Base-by-base conservation (phyloP, 1,139 yeast genomes). In the Saccharomycopsis phalli region DNA sequence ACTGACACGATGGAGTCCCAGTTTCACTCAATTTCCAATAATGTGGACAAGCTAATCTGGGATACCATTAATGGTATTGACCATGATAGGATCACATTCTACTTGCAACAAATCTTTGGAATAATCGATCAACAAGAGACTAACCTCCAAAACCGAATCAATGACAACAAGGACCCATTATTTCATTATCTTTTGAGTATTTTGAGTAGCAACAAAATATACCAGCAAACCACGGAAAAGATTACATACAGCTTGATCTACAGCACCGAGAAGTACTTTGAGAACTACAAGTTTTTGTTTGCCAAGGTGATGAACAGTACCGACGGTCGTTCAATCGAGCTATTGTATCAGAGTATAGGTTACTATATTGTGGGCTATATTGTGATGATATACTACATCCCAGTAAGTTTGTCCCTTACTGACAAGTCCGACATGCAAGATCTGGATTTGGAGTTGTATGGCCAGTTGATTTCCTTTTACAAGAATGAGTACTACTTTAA, bases 401-500 rank as follows among this genome's bases (percentile, higher is more conserved):
- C 47, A 3, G 28, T 25, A 7, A 35, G 41, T 14, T 27, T 42
- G 11, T 33, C 38, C 6, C 30, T 34, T 10, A 34, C 20, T n/a
- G 29, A 36, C 14, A 36, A 31, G 10, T 18, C 37, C 18, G 28
- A 31, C 18, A 34, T 34, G 19, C 34, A 27, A n/a, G 47, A 44
- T n/a, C 17, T 22, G 3, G 45, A 42, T 29, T 20, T 38, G 37
- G 45, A 41, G 20, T 23, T 38, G 4, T 44, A 38, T 21, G 40
- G 44, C 4, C 38, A 29, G 19, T 28, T 44, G n/a, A 31, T 44
- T 4, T 14, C 29, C 5, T 36, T 36, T 13, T 44, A 38, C 23
- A 44, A 44, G 25, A 34, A 39, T 19, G 45, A 41, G 19, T 44
- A 38, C 21, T 44, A 39, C 20, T 42, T 44, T 28, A 44, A 44